Percentiles rank a stretch among this genome's conserved stretches.
phyloP scores from a whole-genome alignment of 2,329 filamentous ascomycete genomes.

The Orbilia quercus region DNA sequence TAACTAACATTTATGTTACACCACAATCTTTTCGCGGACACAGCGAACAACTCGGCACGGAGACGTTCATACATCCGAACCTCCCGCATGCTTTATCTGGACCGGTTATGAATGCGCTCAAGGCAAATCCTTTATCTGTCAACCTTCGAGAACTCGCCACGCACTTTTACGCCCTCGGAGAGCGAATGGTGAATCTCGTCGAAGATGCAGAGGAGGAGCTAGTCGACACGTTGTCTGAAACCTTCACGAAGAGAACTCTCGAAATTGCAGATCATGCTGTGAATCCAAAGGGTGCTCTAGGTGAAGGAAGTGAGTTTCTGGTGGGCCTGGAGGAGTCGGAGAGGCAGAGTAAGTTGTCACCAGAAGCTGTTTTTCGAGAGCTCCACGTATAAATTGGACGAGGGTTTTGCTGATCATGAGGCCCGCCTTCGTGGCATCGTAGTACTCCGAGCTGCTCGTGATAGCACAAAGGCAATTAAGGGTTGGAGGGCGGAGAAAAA shows the following conservation, averaged over 20 bases:
- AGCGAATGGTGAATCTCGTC: slow-evolving; percentile 87
- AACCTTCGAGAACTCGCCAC: slow-evolving; percentile 83
- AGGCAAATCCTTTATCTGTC: slow-evolving; percentile 87
- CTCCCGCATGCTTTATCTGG: slow-evolving; percentile 77
- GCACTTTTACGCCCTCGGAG: slow-evolving; percentile 87
- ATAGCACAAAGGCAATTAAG: slow-evolving; percentile 76
- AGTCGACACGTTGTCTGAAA: slow-evolving; percentile 76
- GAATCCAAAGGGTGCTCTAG: slow-evolving; percentile 78
- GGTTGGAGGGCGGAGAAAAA: slow-evolving; percentile 71
- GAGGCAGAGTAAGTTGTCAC: slow-evolving; percentile 68
- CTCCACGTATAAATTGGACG: background rate
- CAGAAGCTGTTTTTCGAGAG: background rate
- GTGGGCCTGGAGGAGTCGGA: slow-evolving; percentile 91
- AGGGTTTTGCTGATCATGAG: slow-evolving; percentile 33
- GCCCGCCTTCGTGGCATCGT: slow-evolving; percentile 46
- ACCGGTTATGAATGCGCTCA: slow-evolving; percentile 86
- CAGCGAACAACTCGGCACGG: slow-evolving; percentile 62
- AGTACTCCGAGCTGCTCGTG: slow-evolving; percentile 79
- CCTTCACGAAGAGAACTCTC: slow-evolving; percentile 81
- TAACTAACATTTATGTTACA: slow-evolving; percentile 58
- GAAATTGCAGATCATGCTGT: slow-evolving; percentile 90
- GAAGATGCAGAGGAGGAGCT: slow-evolving; percentile 81
- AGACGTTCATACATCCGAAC: slow-evolving; percentile 83
- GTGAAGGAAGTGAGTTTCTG: slow-evolving; percentile 78
- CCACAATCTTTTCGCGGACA: slow-evolving; percentile 60